phyloP scores from a whole-genome alignment of 345 rosid species.

The Brassica napus region DNA sequence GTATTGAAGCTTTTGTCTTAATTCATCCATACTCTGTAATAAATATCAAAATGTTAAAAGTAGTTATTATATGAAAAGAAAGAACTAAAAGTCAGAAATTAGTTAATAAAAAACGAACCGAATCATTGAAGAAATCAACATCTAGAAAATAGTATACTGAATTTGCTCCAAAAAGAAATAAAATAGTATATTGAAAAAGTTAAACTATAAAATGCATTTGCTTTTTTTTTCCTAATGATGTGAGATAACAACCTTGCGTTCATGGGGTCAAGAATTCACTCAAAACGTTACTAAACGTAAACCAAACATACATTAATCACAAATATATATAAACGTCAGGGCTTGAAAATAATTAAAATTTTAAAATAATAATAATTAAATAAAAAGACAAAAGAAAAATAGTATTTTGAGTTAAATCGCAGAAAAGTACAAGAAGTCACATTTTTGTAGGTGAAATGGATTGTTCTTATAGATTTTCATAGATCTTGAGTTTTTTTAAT shows the following conservation, averaged over 20 bases:
- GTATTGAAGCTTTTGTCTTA: constrained; percentile 69
- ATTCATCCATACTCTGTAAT: constrained; percentile 61
- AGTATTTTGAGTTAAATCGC: constrained; percentile 18
- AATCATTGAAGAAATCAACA: constrained; percentile 37
- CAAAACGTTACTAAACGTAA: constrained; percentile 36
- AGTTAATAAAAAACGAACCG: constrained; percentile 9
- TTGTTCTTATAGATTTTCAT: constrained; percentile 28
- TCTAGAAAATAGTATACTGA: neutral
- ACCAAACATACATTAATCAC: constrained; percentile 3
- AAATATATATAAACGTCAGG: constrained; percentile 7
- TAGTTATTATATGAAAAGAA: neutral
- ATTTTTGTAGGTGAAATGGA: constrained; percentile 40
- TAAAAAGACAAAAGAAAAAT: constrained; percentile 25
- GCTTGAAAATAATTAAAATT: neutral
- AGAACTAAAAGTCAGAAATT: constrained; percentile 14
- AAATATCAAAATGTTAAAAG: neutral
- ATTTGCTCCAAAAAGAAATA: too few species aligned
- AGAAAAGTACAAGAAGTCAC: constrained; percentile 44
- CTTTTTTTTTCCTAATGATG: constrained; percentile 24
- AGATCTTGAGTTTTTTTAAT: constrained; percentile 34
- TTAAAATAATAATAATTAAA: constrained; percentile 1
- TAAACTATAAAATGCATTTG: neutral
- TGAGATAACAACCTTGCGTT: constrained; percentile 37
- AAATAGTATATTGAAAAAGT: neutral
- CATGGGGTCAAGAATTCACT: constrained; percentile 34